A percentile compares a stretch with the other conserved stretches of the same genome.
Conservation (phyloP, 305 asterid genomes). For the Fraxinus dipetala region DNA sequence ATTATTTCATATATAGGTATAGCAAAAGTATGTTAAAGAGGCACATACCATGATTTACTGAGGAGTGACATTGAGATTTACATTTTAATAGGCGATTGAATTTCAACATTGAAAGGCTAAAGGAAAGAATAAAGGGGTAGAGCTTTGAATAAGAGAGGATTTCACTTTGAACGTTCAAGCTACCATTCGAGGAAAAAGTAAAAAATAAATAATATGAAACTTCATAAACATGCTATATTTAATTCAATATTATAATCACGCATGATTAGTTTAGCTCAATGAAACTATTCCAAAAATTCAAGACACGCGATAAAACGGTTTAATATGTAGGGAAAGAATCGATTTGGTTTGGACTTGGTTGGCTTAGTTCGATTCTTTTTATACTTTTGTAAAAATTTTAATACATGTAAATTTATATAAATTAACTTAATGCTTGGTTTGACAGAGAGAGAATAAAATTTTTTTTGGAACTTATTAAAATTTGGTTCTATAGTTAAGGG, state of each 20-base stretch:
- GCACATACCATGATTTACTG: not conserved
- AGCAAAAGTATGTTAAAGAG: constrained; percentile 26
- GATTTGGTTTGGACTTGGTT: not conserved
- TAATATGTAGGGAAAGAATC: no score
- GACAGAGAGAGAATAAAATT: not conserved
- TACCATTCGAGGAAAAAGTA: not conserved
- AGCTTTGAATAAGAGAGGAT: not conserved
- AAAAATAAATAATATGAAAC: not conserved
- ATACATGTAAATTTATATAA: not conserved
- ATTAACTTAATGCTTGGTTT: not conserved
- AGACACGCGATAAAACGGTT: no score
- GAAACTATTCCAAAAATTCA: no score
- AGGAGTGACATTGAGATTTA: constrained; percentile 44
- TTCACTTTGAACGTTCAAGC: not conserved
- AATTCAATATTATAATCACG: not conserved
- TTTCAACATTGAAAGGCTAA: constrained; percentile 63
- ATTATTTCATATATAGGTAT: constrained; percentile 23
- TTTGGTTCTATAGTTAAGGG: not conserved
- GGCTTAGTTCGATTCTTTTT: not conserved
- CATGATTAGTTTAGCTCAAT: not conserved
- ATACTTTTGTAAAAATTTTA: not conserved
- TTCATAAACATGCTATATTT: constrained; percentile 7
- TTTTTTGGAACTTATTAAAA: not conserved
- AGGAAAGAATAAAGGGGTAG: constrained; percentile 13
- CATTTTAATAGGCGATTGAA: constrained; percentile 36